phyloP scores from a whole-genome alignment of 306 rosid species.

The Medicago arabica region DNA sequence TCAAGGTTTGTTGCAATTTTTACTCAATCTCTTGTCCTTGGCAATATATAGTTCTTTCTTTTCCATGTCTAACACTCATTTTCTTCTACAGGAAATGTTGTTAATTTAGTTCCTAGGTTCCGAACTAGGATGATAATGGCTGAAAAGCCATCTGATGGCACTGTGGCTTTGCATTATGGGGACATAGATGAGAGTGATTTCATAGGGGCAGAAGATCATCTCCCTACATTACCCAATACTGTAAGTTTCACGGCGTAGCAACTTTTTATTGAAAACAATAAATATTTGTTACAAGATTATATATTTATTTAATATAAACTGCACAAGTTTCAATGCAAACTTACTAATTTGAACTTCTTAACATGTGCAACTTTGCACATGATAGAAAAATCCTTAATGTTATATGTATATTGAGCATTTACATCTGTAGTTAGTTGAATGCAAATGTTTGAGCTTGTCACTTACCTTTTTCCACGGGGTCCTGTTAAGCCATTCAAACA shows the following conservation, averaged over 20 bases:
- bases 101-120: constrained; percentile 51
- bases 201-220: constrained; percentile 67
- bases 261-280: no score
- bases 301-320: no score
- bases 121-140: constrained; percentile 79
- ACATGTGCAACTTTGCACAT: no score
- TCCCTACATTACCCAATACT: constrained; percentile 87
- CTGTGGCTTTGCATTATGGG: constrained; percentile 81
- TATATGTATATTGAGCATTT: constrained; percentile 26
- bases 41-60: constrained; percentile 32
- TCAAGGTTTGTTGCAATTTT: constrained; percentile 67
- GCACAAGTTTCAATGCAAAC: no score
- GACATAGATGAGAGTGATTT: constrained; percentile 65
- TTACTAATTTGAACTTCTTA: no score
- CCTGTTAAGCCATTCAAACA: constrained; percentile 23
- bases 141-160: constrained; percentile 92
- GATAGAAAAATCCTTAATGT: no score
- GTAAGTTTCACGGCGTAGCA: constrained; percentile 66
- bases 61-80: constrained; percentile 34
- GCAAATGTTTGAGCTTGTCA: constrained; percentile 25
- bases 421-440: constrained; percentile 31
- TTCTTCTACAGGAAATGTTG: constrained; percentile 63
- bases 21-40: constrained; percentile 29
- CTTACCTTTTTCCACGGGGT: constrained; percentile 20
- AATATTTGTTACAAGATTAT: no score